A percentile compares a stretch with the other conserved stretches of the same genome.
Evolutionary conservation across 805 yeast genomes (phyloP).

Genomic region (Kluyveromyces lactis): DNA sequence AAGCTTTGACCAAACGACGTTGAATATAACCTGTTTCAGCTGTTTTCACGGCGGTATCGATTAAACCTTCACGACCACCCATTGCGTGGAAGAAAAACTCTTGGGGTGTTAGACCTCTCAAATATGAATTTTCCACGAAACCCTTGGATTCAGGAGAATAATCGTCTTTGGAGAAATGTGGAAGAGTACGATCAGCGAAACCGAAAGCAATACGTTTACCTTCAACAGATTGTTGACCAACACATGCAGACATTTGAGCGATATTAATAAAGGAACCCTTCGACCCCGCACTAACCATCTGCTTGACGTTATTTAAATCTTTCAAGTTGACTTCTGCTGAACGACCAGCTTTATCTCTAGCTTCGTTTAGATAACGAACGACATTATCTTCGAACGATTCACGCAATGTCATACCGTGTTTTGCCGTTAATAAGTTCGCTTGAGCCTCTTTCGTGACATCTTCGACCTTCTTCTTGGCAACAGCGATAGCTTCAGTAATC

Average conservation of each 20-base stretch:
- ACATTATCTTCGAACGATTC: conserved; percentile 98
- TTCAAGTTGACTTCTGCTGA: conserved; percentile 95
- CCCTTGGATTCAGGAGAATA: conserved; percentile 98
- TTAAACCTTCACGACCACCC: conserved; percentile 99
- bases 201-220: conserved; percentile 99
- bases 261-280: conserved; percentile 98
- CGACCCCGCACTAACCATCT: conserved; percentile 98
- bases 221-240: conserved; percentile 98
- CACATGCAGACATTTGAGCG: conserved; percentile 99
- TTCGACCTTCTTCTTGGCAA: conserved; percentile 90
- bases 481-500: conserved; percentile 86
- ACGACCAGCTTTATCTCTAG: conserved; percentile 98
- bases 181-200: conserved; percentile 89
- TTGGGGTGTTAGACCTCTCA: conserved; percentile 96
- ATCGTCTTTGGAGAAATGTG: conserved; percentile 97
- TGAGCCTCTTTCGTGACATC: conserved; percentile 91
- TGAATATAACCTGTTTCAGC: conserved; percentile 99
- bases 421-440: conserved; percentile 78
- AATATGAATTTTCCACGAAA: conserved; percentile 92
- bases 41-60: conserved; percentile 98
- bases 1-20: conserved; percentile 93
- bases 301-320: conserved; percentile 92
- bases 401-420: conserved; percentile 99
- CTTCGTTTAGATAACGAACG: conserved; percentile 88
- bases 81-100: conserved; percentile 98